Evolutionary conservation across 2,329 filamentous ascomycete species (phyloP).

Genomic region (Cladorrhinum sp.): DNA sequence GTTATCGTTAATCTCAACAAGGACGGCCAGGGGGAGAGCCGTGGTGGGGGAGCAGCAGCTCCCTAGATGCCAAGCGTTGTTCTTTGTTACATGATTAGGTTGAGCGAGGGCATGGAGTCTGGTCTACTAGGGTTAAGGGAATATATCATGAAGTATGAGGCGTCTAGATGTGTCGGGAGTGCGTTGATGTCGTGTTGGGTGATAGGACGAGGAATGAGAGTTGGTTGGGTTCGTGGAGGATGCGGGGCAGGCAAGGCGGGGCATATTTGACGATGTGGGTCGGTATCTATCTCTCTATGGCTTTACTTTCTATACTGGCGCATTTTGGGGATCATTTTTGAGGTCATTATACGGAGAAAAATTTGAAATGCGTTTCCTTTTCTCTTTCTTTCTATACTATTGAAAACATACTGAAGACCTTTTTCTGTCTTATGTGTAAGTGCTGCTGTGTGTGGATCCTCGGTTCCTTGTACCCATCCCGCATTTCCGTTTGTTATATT

Average conservation of each 20-base stretch:
- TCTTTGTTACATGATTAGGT: background rate
- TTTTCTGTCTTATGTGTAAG: background rate
- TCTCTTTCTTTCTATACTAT: background rate
- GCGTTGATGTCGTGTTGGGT: too few species aligned
- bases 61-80: background rate
- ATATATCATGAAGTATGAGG: background rate
- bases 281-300: background rate
- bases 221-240: background rate
- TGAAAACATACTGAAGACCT: background rate
- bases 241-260: background rate
- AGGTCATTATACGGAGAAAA: background rate
- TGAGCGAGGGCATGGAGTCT: background rate
- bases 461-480: background rate
- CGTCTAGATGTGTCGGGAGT: background rate
- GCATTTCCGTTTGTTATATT: background rate
- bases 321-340: background rate
- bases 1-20: conserved; percentile 56
- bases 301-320: background rate
- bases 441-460: background rate
- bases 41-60: conserved; percentile 1
- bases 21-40: conserved; percentile 23
- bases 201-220: background rate
- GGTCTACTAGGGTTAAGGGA: background rate
- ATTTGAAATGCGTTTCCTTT: background rate
- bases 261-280: background rate